Conservation (phyloP, 75 land plant species). For the Cupressus sempervirens region DNA sequence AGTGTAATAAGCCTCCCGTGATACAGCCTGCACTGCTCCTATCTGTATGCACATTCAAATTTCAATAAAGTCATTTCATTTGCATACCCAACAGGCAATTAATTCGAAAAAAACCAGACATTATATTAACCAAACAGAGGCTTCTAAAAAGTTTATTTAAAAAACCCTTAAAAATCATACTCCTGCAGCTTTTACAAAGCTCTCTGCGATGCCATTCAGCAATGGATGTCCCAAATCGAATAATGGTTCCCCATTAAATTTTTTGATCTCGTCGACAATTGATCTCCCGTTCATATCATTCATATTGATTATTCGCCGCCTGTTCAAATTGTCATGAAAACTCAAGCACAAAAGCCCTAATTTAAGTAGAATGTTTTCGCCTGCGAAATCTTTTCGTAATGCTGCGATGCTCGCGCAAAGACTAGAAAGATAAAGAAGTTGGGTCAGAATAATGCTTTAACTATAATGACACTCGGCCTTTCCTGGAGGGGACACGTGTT, state of each 20-base stretch:
- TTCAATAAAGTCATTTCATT: neutral
- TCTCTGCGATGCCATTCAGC: constrained; percentile 61
- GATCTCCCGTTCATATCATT: constrained; percentile 26
- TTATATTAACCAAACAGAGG: too few species aligned
- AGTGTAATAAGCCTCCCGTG: constrained; percentile 54
- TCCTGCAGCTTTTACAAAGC: constrained; percentile 73
- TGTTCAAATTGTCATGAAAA: neutral
- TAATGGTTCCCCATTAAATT: constrained; percentile 32
- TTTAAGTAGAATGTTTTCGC: neutral
- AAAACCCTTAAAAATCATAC: constrained; percentile 7
- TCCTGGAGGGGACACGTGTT: too few species aligned
- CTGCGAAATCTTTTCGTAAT: too few species aligned
- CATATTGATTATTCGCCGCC: neutral
- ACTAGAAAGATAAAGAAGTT: too few species aligned
- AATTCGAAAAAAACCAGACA: too few species aligned
- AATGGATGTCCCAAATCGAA: constrained; percentile 73
- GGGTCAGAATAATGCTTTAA: too few species aligned
- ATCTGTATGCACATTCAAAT: constrained; percentile 28
- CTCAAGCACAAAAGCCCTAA: neutral
- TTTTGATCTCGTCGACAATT: constrained; percentile 37
- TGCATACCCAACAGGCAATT: too few species aligned
- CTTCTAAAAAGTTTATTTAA: too few species aligned
- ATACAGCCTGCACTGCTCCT: constrained; percentile 71
- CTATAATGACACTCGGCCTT: too few species aligned
- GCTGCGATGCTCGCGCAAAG: too few species aligned